Evolutionary conservation across 2,329 filamentous ascomycete species (phyloP).

Genomic region (Aspergillus sp.): DNA sequence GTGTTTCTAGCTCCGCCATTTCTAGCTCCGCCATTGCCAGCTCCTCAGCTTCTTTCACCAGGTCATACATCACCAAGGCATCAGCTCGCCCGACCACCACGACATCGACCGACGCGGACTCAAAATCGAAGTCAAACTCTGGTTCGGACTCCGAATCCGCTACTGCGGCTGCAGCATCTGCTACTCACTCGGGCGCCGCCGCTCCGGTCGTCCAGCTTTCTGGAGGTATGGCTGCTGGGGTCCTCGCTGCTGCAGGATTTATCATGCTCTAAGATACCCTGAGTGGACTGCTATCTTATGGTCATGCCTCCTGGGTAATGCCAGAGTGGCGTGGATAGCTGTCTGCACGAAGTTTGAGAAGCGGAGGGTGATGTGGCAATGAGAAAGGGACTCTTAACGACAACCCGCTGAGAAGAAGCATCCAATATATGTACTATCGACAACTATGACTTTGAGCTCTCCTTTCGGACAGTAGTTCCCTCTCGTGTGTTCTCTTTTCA

Average conservation of each 20-base stretch:
- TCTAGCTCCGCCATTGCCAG: constrained; percentile 8
- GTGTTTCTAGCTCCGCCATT: constrained; percentile 8
- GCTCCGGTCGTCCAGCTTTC: constrained; percentile 25
- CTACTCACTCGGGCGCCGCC: constrained; percentile 23
- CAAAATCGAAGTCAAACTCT: not conserved
- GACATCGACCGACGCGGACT: not conserved
- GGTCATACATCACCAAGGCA: constrained; percentile 24
- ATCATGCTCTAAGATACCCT: constrained; percentile 32
- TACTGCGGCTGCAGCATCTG: constrained; percentile 15
- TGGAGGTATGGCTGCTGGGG: constrained; percentile 33
- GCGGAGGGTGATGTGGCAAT: not conserved
- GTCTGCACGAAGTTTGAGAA: not conserved
- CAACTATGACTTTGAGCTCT: not conserved
- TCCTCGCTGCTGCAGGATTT: constrained; percentile 33
- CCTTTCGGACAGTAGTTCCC: not conserved
- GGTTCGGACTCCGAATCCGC: constrained; percentile 1
- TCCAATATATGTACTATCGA: not conserved
- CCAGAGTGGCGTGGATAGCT: not conserved
- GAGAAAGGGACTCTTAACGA: not conserved
- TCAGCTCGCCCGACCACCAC: constrained; percentile 14
- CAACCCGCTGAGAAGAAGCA: not conserved
- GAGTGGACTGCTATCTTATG: not conserved
- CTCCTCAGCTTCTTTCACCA: constrained; percentile 12
- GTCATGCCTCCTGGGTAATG: not conserved
- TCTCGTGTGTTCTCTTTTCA: not conserved